Evolutionary conservation across 768 basidiomycete genomes (phyloP), one percentile per base, ranked within the genome.

Genomic region (Collybiopsis confluens): DNA sequence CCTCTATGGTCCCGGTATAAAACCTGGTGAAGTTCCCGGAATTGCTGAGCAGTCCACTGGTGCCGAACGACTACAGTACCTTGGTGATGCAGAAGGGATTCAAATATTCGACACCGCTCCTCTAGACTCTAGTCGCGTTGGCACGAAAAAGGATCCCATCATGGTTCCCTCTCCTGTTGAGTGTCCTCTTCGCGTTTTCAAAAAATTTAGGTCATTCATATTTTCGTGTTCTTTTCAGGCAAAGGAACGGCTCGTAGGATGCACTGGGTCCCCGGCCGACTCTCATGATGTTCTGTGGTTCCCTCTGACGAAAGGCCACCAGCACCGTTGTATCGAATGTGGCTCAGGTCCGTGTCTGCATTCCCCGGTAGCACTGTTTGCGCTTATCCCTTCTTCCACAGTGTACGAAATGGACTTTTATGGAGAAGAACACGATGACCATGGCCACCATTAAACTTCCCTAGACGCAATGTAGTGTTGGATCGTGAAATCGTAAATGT

Each of bases 261-360:
- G 95, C 79, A 94, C 96, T 38, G 96, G 96, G 49, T 85, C 80
- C 64, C 96, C 96, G 9, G 91, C 89, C 42, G 96, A 98, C 71
- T 95, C 93, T 30, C 96, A 98, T 73, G 92, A 98, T 62, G 78
- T 94, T 51, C 76, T 85, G 62, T 98, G 95, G 95, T 83, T 93
- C 68, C 79, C 66, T 56, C 59, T 90, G 61, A 77, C 70, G 56
- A 78, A 82, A 62, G 77, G 87, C 63, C 83, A 85, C 69, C 75
- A 79, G 59, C 75, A 77, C 58, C 88, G 95, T 67, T 98, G 95
- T 83, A 76, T 82, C 11, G 95, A 98, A 73, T 98, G 95, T 61
- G 95, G 95, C 62, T 93, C 88, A 53, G 91, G 93, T 95, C 64
- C 47, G 85, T 72, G 26, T 45, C 46, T 55, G 37, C 43, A 1